Evolutionary conservation across 305 asterid genomes (phyloP).

Genomic region (Plantago lanceolata): DNA sequence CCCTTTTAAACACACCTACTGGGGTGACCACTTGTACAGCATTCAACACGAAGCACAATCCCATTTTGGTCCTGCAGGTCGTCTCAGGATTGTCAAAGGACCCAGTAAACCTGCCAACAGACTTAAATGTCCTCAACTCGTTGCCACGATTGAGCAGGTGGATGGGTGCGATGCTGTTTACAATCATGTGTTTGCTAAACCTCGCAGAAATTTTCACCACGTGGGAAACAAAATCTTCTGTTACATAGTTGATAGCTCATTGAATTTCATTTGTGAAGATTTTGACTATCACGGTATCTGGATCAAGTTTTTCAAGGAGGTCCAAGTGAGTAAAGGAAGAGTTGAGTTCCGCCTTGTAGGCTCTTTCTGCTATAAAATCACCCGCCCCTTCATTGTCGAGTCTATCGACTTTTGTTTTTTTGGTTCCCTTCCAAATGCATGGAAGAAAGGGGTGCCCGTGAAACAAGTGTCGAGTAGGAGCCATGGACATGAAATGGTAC

Average conservation of each 20-base stretch:
- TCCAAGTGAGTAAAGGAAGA: neutral
- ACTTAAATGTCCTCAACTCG: neutral
- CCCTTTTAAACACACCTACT: too few relatives aligned
- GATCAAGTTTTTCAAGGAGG: slow-evolving; percentile 4
- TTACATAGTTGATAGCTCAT: neutral
- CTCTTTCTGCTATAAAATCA: slow-evolving; percentile 1
- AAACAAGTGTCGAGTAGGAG: neutral
- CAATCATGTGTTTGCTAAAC: neutral
- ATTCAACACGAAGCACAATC: neutral
- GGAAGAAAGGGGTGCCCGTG: neutral
- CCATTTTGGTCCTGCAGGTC: neutral
- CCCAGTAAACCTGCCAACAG: neutral
- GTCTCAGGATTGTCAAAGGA: neutral
- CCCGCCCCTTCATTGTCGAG: neutral
- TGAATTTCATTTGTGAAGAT: neutral
- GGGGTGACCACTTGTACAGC: neutral
- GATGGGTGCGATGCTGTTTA: neutral
- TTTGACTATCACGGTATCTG: neutral
- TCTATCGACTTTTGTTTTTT: neutral
- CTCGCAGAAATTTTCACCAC: neutral
- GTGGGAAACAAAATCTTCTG: neutral
- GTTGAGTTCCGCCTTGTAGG: neutral
- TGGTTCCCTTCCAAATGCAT: neutral
- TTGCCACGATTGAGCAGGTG: neutral
- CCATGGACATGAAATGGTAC: too few relatives aligned